These are phyloP conservation scores for Apophysomyces variabilis DNA, from an alignment of 371 early-diverging fungal genomes.

Conservation along the genomic window DNA sequence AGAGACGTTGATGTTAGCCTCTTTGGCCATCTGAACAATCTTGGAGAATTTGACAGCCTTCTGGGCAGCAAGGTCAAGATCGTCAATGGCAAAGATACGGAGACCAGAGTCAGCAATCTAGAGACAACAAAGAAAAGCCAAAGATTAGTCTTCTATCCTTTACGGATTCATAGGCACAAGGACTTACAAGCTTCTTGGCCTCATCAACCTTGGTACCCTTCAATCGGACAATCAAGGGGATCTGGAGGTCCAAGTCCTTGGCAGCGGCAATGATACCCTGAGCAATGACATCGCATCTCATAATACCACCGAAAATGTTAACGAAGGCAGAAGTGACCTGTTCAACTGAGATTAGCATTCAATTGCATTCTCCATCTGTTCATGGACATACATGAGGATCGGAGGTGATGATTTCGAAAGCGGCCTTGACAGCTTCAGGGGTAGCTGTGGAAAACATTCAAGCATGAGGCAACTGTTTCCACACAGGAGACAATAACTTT, in stretches of 20 bases:
- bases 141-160: too few species aligned
- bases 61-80: conserved; percentile 93
- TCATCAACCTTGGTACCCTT: conserved; percentile 80
- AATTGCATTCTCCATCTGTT: background rate
- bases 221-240: conserved; percentile 96
- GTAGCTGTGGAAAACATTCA: conserved; percentile 59
- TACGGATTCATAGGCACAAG: background rate
- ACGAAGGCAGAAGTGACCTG: conserved; percentile 92
- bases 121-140: background rate
- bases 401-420: conserved; percentile 97
- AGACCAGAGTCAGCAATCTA: conserved; percentile 88
- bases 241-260: conserved; percentile 84
- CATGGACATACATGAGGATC: conserved; percentile 74
- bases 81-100: conserved; percentile 91
- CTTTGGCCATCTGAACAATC: conserved; percentile 78
- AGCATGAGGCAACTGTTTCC: too few species aligned
- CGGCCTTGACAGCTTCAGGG: conserved; percentile 95
- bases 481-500: too few species aligned
- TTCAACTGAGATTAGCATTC: conserved; percentile 15
- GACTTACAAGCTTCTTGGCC: conserved; percentile 50
- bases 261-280: conserved; percentile 97
- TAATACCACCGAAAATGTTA: conserved; percentile 99
- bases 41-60: conserved; percentile 93
- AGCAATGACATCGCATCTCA: conserved; percentile 98
- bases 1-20: conserved; percentile 69